These are phyloP conservation scores for Alternaria metachromatica DNA, from an alignment of 2,329 filamentous ascomycete species.

Conservation along the genomic window DNA sequence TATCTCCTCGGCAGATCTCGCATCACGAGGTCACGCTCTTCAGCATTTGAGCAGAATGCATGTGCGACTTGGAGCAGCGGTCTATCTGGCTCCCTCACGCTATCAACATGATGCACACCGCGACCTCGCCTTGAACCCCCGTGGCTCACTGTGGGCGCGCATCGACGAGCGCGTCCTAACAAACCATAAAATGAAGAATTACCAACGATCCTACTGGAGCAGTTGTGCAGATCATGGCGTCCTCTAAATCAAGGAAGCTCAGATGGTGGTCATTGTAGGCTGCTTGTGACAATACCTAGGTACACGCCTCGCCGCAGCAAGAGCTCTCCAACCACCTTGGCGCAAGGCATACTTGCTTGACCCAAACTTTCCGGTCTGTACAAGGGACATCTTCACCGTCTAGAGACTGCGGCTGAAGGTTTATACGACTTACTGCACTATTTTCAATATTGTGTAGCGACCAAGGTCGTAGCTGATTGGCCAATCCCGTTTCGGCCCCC, in stretches of 20 bases:
- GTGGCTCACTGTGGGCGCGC: not conserved
- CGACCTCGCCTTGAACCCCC: not conserved
- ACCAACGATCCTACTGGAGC: not conserved
- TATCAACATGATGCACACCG: not conserved
- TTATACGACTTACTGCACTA: not conserved
- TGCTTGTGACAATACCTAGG: not conserved
- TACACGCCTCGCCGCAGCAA: not conserved
- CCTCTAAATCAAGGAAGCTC: not conserved
- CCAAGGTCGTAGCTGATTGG: not conserved
- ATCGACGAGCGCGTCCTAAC: not conserved
- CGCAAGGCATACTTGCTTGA: not conserved
- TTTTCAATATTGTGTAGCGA: not conserved
- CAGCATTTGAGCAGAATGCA: not conserved
- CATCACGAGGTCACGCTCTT: not conserved
- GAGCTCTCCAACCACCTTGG: not conserved
- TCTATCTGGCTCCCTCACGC: not conserved
- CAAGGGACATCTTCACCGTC: not conserved
- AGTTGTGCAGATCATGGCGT: not conserved
- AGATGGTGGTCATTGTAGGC: not conserved
- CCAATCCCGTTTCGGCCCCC: not conserved
- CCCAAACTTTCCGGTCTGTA: not conserved
- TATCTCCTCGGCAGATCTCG: not conserved
- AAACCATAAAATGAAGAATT: not conserved
- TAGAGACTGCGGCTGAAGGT: not conserved
- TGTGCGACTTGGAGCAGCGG: not conserved